Percentiles rank a stretch among this genome's conserved stretches.
Evolutionary conservation across 2,329 filamentous ascomycete species (phyloP).

Genomic region (Cytospora mali): DNA sequence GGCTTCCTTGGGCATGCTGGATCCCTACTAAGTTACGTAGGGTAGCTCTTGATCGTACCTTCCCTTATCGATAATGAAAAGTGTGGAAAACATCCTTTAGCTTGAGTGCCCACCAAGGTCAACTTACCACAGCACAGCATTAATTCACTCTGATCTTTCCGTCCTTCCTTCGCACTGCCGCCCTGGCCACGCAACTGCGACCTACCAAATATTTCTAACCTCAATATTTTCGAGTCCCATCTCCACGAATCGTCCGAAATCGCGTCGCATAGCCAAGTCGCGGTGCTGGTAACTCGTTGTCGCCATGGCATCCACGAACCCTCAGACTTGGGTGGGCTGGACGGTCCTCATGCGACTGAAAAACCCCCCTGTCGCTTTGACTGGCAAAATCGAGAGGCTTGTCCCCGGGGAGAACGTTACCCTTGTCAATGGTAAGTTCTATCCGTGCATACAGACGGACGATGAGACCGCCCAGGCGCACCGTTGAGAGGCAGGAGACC

Average conservation of each 20-base stretch:
- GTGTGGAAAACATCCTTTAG: conserved; percentile 19
- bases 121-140: conserved; percentile 5
- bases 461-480: background rate
- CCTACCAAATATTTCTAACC: background rate
- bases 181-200: background rate
- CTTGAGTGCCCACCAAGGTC: conserved; percentile 14
- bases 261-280: background rate
- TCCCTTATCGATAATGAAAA: conserved; percentile 28
- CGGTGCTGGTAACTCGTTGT: background rate
- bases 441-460: background rate
- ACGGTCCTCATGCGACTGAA: conserved; percentile 24
- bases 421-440: conserved; percentile 11
- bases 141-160: background rate
- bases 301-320: background rate
- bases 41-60: conserved; percentile 14
- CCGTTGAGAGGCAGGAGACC: background rate
- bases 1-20: background rate
- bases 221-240: background rate
- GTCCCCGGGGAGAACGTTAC: conserved; percentile 24
- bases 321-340: conserved; percentile 21
- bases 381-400: conserved; percentile 26
- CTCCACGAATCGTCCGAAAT: background rate
- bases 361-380: conserved; percentile 25
- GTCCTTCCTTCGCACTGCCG: background rate
- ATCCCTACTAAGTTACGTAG: background rate